A percentile compares a stretch with the other conserved stretches of the same genome.
phyloP scores from a whole-genome alignment of 345 rosid species.

The Hypericum perforatum region DNA sequence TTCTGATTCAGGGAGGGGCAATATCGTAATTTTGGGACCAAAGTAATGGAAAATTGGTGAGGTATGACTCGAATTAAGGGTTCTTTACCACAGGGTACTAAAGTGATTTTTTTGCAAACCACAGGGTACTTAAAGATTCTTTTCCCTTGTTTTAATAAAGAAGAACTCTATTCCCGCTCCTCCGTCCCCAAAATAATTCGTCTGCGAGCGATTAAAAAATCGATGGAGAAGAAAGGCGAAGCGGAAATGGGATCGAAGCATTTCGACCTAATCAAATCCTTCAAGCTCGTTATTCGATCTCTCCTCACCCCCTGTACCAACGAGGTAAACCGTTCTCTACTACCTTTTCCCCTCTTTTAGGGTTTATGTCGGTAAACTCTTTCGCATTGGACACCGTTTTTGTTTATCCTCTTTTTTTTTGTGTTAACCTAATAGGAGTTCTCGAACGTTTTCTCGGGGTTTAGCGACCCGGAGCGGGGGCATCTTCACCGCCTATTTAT shows the following conservation, averaged over 20 bases:
- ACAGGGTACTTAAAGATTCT: too few relatives aligned
- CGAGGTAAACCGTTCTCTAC: slow-evolving; percentile 21
- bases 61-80: too few relatives aligned
- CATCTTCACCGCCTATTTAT: slow-evolving; percentile 39
- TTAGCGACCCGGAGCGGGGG: slow-evolving; percentile 35
- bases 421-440: slow-evolving; percentile 29
- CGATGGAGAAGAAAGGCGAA: neutral
- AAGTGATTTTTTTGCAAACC: too few relatives aligned
- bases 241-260: slow-evolving; percentile 23
- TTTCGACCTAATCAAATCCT: slow-evolving; percentile 37
- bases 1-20: too few relatives aligned
- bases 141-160: too few relatives aligned
- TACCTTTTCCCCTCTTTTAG: neutral
- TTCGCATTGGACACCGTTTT: too few relatives aligned
- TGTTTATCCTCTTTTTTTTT: neutral
- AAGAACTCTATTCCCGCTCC: too few relatives aligned
- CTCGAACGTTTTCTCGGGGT: slow-evolving; percentile 36
- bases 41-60: too few relatives aligned
- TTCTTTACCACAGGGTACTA: too few relatives aligned
- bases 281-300: slow-evolving; percentile 45
- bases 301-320: slow-evolving; percentile 51
- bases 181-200: too few relatives aligned
- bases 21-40: too few relatives aligned
- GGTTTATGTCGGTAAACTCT: neutral
- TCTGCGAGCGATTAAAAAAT: too few relatives aligned